phyloP scores from a whole-genome alignment of 2,329 filamentous ascomycete genomes.

The Macrophomina tecta region DNA sequence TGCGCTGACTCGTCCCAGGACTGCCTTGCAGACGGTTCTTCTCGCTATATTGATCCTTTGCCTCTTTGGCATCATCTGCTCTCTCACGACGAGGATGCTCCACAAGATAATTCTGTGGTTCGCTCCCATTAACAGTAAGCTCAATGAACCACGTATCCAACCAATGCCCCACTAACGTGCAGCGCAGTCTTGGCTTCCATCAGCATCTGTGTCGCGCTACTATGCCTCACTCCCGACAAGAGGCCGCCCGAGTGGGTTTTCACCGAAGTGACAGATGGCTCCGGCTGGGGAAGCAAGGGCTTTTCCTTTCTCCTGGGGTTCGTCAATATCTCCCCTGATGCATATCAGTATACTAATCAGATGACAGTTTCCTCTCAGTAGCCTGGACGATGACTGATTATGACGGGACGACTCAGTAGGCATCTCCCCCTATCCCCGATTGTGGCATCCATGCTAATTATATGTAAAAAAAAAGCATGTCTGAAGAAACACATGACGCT shows the following conservation, averaged over 20 bases:
- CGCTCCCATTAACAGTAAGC: constrained; percentile 66
- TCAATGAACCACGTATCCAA: background rate
- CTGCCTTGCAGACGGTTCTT: constrained; percentile 63
- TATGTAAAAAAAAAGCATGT: constrained; percentile 55
- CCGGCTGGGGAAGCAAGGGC: constrained; percentile 65
- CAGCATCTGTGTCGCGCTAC: constrained; percentile 63
- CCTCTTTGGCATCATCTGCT: constrained; percentile 65
- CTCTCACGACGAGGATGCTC: constrained; percentile 64
- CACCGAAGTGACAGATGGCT: constrained; percentile 65
- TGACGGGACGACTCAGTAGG: constrained; percentile 68
- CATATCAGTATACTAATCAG: constrained; percentile 32
- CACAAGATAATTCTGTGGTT: constrained; percentile 69
- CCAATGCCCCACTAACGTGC: constrained; percentile 15
- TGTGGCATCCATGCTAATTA: background rate
- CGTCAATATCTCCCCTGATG: constrained; percentile 34
- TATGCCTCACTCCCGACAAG: constrained; percentile 65
- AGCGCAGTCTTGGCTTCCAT: constrained; percentile 63
- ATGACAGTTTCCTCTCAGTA: constrained; percentile 57
- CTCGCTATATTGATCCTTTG: constrained; percentile 63
- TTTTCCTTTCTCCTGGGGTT: constrained; percentile 68
- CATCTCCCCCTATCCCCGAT: too few relatives aligned
- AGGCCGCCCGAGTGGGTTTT: constrained; percentile 67
- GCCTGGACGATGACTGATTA: constrained; percentile 73
- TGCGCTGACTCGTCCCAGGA: constrained; percentile 46
- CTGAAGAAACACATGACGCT: constrained; percentile 70